Evolutionary conservation across 345 rosid species (phyloP).

Genomic region (Citrus trifoliata): DNA sequence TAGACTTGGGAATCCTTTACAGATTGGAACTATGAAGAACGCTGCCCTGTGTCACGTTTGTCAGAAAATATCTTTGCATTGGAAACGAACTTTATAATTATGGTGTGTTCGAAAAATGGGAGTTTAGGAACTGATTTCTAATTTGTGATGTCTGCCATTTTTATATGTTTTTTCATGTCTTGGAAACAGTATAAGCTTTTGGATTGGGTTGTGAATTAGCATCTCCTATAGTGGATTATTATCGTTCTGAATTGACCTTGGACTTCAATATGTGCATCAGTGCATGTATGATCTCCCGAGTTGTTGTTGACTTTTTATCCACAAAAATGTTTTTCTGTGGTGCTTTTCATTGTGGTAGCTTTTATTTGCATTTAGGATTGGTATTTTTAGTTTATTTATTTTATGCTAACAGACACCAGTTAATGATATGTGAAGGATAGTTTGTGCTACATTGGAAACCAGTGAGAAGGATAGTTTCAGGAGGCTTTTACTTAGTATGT

Average conservation of each 20-base stretch:
- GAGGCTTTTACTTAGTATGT: slow-evolving; percentile 18
- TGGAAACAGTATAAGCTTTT: not conserved
- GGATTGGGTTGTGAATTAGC: not conserved
- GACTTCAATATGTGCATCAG: not conserved
- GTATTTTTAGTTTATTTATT: not conserved
- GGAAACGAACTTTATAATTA: not conserved
- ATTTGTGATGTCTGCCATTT: not conserved
- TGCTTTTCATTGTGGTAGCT: not conserved
- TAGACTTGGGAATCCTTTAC: not conserved
- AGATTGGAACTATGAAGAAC: too few relatives aligned
- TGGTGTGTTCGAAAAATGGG: not conserved
- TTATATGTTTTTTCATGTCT: not conserved
- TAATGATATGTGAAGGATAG: slow-evolving; percentile 10
- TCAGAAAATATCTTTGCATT: not conserved
- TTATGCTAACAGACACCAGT: slow-evolving; percentile 10
- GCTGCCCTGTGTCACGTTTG: not conserved
- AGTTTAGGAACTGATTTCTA: not conserved
- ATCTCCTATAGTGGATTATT: not conserved
- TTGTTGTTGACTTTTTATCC: not conserved
- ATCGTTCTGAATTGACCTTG: not conserved
- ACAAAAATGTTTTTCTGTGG: not conserved
- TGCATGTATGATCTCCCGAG: not conserved
- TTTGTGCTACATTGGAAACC: slow-evolving; percentile 9
- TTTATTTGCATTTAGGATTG: not conserved
- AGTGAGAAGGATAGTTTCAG: slow-evolving; percentile 15